Base-by-base conservation (phyloP, 768 basidiomycete species). In the Pleurotus tuoliensis region DNA sequence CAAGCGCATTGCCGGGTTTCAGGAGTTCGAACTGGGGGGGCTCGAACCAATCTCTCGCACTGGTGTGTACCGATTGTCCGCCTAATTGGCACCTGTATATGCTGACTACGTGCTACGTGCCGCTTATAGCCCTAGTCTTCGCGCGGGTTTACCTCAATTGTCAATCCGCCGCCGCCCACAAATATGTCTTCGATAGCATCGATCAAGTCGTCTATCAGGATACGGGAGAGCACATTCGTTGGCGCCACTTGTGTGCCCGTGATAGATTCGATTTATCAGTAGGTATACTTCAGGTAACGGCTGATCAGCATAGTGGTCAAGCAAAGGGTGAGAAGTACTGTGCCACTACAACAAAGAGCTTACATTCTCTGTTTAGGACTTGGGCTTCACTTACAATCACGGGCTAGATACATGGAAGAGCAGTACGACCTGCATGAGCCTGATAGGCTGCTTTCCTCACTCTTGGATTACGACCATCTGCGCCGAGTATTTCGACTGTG, bases 1-100 rank as follows among this genome's bases (percentile, higher is more conserved):
- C 60, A 64, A 63, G 48, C 55, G 64, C 3, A 55, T 68, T 15
- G 49, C 62, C n/a, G 69, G 61, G 0, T 69, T 62, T 51, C 30
- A 59, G 11, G 66, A 70, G 56, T 70, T 70, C 53, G 66, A 69
- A 47, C 30, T 71, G 2, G 63, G 60, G 5, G 50, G 58, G 9
- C 22, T 60, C 9, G 63, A 69, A 39, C 46, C 34, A 5, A 54
- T 61, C 22, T 25, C 47, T 0, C 57, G 63, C 39, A 66, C 64
- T 12, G 66, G 66, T 66, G 44, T 8, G 61, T 52, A 20, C 2
- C 16, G 12, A 34, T 60, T 47, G 25, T 13, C 24, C 9, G 25
- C 41, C 22, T 34, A 27, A 0, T 24, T 24, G n/a, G n/a, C 18
- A 47, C 53, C 20, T 20, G 20, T 20, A 20, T 20, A 16, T 30